phyloP scores from a whole-genome alignment of 768 basidiomycete species.

The Dendrothele bispora region DNA sequence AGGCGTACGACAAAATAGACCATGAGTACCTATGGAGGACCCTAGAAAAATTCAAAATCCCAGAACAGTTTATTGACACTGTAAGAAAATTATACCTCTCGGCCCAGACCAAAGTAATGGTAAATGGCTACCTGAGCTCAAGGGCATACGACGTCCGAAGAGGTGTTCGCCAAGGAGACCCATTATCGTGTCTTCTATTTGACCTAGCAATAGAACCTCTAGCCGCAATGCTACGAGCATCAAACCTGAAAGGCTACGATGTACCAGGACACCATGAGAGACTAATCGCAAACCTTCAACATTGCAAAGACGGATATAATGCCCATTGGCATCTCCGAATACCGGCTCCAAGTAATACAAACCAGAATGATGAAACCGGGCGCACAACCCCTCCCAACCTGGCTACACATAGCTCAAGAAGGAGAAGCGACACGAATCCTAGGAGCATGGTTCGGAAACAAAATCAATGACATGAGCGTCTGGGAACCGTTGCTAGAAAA shows the following conservation, averaged over 20 bases:
- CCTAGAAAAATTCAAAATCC: not conserved
- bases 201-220: slow-evolving; percentile 29
- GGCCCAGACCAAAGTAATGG: slow-evolving; percentile 14
- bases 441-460: slow-evolving; percentile 22
- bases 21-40: not conserved
- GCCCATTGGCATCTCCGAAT: slow-evolving; percentile 8
- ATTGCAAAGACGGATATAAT: slow-evolving; percentile 19
- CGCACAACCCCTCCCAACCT: not conserved
- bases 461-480: not conserved
- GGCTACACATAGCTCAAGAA: slow-evolving; percentile 12
- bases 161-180: slow-evolving; percentile 30
- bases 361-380: not conserved
- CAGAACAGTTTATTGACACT: not conserved
- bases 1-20: not conserved
- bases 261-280: slow-evolving; percentile 7
- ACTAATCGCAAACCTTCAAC: slow-evolving; percentile 15
- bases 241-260: slow-evolving; percentile 14
- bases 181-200: slow-evolving; percentile 30
- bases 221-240: slow-evolving; percentile 13
- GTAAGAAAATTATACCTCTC: slow-evolving; percentile 3
- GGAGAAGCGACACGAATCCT: slow-evolving; percentile 11
- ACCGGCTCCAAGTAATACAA: not conserved
- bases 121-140: slow-evolving; percentile 21
- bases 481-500: slow-evolving; percentile 19
- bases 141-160: slow-evolving; percentile 16